Evolutionary conservation across 1,284 basidiomycete genomes (phyloP).

Genomic region (Marasmius fiardii): DNA sequence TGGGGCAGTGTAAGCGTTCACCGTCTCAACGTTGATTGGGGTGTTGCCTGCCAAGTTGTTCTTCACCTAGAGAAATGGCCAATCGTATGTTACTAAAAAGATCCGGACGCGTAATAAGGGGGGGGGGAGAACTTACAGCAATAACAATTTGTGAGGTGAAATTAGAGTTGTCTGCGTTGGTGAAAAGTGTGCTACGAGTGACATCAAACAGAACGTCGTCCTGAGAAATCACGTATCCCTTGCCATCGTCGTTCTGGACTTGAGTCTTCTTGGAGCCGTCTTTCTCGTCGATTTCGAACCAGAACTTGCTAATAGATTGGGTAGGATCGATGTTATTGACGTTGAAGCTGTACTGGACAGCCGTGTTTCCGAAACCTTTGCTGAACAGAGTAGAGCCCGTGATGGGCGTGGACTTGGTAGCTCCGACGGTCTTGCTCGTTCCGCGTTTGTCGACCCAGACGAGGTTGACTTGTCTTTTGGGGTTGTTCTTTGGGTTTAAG

Average conservation of each 20-base stretch:
- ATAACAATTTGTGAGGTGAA: not conserved
- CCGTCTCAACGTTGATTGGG: not conserved
- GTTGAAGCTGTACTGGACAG: not conserved
- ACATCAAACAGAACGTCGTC: slow-evolving; percentile 5
- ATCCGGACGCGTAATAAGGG: no score
- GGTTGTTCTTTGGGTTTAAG: not conserved
- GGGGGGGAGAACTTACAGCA: not conserved
- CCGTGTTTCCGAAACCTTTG: not conserved
- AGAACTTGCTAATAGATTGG: slow-evolving; percentile 7
- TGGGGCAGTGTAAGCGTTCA: not conserved
- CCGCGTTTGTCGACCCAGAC: slow-evolving; percentile 4
- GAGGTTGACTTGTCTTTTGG: not conserved
- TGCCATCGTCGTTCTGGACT: not conserved
- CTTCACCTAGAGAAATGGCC: not conserved
- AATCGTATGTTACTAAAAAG: not conserved
- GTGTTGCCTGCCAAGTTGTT: not conserved
- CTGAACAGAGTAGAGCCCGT: not conserved
- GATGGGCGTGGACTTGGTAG: not conserved
- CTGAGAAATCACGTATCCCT: slow-evolving; percentile 2
- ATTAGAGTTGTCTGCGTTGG: not conserved
- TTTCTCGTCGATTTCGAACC: slow-evolving; percentile 10
- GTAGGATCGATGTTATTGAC: slow-evolving; percentile 2
- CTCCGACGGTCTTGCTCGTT: not conserved
- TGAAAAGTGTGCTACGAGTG: not conserved
- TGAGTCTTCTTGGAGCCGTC: slow-evolving; percentile 1